phyloP scores from a whole-genome alignment of 2,329 filamentous ascomycete species.

The Ophiostoma ulmi region DNA sequence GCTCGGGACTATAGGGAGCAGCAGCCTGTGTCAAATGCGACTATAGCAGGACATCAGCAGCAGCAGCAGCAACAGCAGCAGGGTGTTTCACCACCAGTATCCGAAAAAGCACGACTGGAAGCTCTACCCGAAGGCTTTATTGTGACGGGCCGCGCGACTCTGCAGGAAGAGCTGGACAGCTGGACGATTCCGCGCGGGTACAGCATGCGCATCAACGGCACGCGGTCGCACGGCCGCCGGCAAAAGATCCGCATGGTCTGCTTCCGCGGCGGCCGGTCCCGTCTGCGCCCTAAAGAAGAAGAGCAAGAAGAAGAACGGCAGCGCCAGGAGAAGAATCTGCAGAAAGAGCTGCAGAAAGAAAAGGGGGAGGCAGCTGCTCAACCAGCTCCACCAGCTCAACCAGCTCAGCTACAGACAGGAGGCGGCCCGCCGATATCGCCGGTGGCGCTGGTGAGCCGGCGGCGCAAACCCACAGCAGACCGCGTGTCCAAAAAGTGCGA shows the following conservation, averaged over 20 bases:
- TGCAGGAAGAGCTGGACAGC: constrained; percentile 37
- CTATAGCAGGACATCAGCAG: not conserved
- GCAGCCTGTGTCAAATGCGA: not conserved
- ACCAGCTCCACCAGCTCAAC: not conserved
- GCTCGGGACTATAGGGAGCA: not conserved
- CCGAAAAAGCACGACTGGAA: constrained; percentile 29
- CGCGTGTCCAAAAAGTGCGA: constrained; percentile 37
- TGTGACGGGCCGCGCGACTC: constrained; percentile 33
- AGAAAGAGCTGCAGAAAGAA: not conserved
- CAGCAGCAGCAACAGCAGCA: not conserved
- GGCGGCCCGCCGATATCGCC: not conserved
- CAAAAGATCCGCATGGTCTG: constrained; percentile 39
- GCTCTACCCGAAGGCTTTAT: constrained; percentile 36
- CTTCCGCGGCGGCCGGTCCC: constrained; percentile 37
- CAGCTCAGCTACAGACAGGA: not conserved
- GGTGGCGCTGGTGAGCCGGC: not conserved
- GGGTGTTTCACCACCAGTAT: not conserved
- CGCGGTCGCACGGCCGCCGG: constrained; percentile 35
- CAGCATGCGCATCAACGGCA: constrained; percentile 39
- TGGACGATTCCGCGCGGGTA: constrained; percentile 38
- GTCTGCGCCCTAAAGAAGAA: constrained; percentile 30
- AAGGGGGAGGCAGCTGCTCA: not conserved
- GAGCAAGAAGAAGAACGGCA: constrained; percentile 25
- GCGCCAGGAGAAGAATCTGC: constrained; percentile 29
- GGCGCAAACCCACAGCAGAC: constrained; percentile 35